Conservation (phyloP, 805 yeast genomes). For the Candida tallmaniae region DNA sequence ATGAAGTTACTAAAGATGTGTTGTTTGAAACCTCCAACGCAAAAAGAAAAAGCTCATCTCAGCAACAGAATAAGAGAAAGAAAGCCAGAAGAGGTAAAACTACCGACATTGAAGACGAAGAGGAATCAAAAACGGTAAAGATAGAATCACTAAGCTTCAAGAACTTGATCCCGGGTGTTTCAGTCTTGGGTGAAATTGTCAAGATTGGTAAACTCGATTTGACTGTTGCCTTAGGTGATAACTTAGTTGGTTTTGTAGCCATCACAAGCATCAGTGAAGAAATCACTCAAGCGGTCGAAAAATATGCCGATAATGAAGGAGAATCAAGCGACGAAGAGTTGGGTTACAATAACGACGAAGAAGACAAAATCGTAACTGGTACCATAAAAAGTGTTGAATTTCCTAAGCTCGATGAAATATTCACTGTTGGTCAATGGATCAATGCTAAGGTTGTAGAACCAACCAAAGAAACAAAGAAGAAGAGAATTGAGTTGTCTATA, state of each 20-base stretch:
- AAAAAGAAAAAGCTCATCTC: conserved; percentile 25
- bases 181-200: conserved; percentile 71
- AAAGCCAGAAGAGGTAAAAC: conserved; percentile 16
- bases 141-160: conserved; percentile 63
- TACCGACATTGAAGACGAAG: conserved; percentile 15
- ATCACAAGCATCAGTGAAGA: conserved; percentile 67
- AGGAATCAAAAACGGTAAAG: conserved; percentile 33
- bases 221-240: conserved; percentile 72
- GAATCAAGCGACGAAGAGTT: conserved; percentile 26
- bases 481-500: conserved; percentile 63
- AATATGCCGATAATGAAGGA: conserved; percentile 43
- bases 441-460: conserved; percentile 71
- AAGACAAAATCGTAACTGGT: conserved; percentile 18
- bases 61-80: conserved; percentile 23
- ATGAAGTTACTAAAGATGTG: conserved; percentile 87
- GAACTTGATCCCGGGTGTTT: conserved; percentile 64
- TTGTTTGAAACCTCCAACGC: conserved; percentile 55
- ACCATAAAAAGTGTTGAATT: conserved; percentile 32
- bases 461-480: conserved; percentile 40
- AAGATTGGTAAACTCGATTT: conserved; percentile 60
- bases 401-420: conserved; percentile 53
- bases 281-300: conserved; percentile 54
- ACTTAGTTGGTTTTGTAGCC: conserved; percentile 73
- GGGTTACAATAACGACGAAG: conserved; percentile 35
- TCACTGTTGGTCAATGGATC: conserved; percentile 78